These are phyloP conservation scores for Diaporthe sp. DNA, from an alignment of 2,329 filamentous ascomycete genomes.

Conservation along the genomic window DNA sequence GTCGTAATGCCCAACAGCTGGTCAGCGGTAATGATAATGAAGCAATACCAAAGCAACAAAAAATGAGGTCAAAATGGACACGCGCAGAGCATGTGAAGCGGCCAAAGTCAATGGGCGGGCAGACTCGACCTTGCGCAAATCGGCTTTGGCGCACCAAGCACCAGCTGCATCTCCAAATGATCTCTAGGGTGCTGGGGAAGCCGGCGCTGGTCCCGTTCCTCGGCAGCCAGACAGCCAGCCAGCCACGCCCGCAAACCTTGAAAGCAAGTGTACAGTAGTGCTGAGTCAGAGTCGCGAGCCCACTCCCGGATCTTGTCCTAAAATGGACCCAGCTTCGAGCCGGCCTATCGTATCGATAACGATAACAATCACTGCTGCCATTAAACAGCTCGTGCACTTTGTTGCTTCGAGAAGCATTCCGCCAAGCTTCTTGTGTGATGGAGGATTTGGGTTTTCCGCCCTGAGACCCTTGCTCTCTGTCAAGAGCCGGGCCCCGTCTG, in stretches of 20 bases:
- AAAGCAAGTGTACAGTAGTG: neutral
- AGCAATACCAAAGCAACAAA: neutral
- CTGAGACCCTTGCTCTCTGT: neutral
- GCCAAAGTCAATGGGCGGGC: constrained; percentile 29
- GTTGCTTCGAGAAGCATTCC: constrained; percentile 19
- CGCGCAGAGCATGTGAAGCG: constrained; percentile 1
- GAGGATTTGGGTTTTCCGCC: neutral
- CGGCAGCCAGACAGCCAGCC: constrained; percentile 4
- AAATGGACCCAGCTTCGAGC: neutral
- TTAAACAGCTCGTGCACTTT: neutral
- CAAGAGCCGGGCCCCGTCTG: neutral
- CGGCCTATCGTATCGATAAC: constrained; percentile 4
- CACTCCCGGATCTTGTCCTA: neutral
- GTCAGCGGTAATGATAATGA: neutral
- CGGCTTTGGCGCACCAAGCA: constrained; percentile 16
- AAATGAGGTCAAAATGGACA: no score
- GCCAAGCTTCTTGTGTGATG: neutral
- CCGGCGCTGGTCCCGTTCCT: neutral
- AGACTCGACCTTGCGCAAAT: constrained; percentile 29
- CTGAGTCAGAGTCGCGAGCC: constrained; percentile 20
- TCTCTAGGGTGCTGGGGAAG: neutral
- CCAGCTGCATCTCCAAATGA: constrained; percentile 12
- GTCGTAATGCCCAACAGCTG: neutral
- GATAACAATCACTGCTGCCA: neutral
- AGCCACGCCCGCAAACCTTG: constrained; percentile 10